Evolutionary conservation across 306 rosid genomes (phyloP).

Genomic region (Sechiopsis laciniata): DNA sequence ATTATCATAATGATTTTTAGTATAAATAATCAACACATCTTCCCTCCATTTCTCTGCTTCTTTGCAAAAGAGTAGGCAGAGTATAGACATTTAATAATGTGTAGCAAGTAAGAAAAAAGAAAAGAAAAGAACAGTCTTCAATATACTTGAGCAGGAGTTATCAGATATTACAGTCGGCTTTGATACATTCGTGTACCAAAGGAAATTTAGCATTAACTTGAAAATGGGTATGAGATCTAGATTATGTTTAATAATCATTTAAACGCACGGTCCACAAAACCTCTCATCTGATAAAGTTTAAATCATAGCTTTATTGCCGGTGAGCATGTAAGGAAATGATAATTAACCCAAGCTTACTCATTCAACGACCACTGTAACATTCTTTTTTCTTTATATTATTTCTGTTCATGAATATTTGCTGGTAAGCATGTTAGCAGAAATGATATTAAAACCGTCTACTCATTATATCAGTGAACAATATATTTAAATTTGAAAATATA

Average conservation of each 20-base stretch:
- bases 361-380: neutral
- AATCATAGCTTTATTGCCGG: neutral
- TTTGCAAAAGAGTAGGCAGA: no score
- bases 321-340: neutral
- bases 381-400: no score
- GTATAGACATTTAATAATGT: no score
- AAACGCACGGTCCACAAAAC: neutral
- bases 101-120: no score
- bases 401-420: neutral
- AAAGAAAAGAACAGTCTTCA: no score
- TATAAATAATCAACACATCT: no score
- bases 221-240: neutral
- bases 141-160: no score
- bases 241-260: neutral
- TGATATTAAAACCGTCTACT: neutral
- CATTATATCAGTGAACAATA: neutral
- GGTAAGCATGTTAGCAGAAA: neutral
- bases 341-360: neutral
- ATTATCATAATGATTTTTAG: no score
- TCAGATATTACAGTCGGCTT: neutral
- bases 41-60: no score
- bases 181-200: neutral
- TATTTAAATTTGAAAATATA: neutral
- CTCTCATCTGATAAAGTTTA: neutral
- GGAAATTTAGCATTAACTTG: constrained; percentile 2